Evolutionary conservation across 768 basidiomycete species (phyloP).

Genomic region (Antrodiella citrinella): DNA sequence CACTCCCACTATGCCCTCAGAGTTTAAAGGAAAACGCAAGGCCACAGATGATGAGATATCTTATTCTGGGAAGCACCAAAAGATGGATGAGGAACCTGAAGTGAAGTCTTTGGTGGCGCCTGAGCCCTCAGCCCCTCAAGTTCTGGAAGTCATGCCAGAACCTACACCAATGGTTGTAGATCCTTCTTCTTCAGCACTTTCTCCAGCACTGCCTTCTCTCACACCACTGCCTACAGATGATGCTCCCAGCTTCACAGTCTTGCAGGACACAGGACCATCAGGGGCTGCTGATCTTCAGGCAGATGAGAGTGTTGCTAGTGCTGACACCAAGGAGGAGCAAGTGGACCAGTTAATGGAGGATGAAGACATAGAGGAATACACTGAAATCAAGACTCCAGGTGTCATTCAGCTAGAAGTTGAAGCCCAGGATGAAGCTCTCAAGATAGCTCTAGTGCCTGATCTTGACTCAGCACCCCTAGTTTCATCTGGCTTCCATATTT

Average conservation of each 20-base stretch:
- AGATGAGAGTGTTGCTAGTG: neutral
- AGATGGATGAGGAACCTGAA: slow-evolving; percentile 5
- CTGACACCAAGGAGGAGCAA: neutral
- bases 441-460: no score
- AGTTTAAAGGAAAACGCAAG: neutral
- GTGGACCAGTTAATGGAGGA: neutral
- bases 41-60: neutral
- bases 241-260: neutral
- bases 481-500: no score
- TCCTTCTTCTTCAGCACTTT: neutral
- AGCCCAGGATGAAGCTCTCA: slow-evolving; percentile 2
- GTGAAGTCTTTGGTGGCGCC: no score
- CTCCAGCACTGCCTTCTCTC: neutral
- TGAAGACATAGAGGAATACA: slow-evolving; percentile 2
- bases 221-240: no score
- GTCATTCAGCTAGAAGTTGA: slow-evolving; percentile 3
- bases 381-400: slow-evolving; percentile 7
- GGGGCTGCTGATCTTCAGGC: neutral
- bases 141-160: no score
- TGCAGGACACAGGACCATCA: neutral
- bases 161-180: no score
- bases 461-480: no score
- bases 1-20: neutral
- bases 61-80: neutral
- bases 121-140: no score